Conservation (phyloP, 106 monocot genomes). For the Allium fistulosum region DNA sequence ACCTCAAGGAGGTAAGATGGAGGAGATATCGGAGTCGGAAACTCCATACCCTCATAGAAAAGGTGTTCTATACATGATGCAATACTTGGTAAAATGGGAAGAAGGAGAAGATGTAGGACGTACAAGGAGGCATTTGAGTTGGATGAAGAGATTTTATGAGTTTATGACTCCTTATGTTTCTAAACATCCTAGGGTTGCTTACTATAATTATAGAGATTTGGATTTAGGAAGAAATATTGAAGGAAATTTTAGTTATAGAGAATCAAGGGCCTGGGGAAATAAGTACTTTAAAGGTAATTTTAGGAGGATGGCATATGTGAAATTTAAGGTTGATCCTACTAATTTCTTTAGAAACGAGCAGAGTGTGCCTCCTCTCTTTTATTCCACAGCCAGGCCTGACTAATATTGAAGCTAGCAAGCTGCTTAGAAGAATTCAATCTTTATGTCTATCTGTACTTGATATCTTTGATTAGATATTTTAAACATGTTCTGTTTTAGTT, state of each 20-base stretch:
- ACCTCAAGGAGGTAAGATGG: constrained; percentile 21
- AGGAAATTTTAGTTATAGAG: background rate
- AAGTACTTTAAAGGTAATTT: constrained; percentile 31
- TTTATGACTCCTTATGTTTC: constrained; percentile 30
- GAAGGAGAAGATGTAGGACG: background rate
- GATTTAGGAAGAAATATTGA: constrained; percentile 20
- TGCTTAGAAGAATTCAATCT: too few species aligned
- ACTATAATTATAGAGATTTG: constrained; percentile 23
- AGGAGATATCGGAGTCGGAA: constrained; percentile 6
- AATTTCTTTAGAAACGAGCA: constrained; percentile 37
- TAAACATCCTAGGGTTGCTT: constrained; percentile 20
- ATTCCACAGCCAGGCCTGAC: too few species aligned
- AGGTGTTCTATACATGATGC: constrained; percentile 18
- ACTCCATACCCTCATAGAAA: constrained; percentile 25
- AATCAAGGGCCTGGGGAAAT: constrained; percentile 13
- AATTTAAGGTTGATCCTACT: constrained; percentile 19
- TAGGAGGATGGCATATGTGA: constrained; percentile 17
- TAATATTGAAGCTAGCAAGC: too few species aligned
- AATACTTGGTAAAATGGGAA: constrained; percentile 5
- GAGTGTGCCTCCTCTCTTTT: constrained; percentile 11
- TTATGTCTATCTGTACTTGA: too few species aligned
- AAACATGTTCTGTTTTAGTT: too few species aligned
- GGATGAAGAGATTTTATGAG: constrained; percentile 18
- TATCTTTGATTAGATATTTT: too few species aligned
- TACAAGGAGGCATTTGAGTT: background rate